Evolutionary conservation across 495 filamentous ascomycete genomes (phyloP).

Genomic region (Neurospora sp.): DNA sequence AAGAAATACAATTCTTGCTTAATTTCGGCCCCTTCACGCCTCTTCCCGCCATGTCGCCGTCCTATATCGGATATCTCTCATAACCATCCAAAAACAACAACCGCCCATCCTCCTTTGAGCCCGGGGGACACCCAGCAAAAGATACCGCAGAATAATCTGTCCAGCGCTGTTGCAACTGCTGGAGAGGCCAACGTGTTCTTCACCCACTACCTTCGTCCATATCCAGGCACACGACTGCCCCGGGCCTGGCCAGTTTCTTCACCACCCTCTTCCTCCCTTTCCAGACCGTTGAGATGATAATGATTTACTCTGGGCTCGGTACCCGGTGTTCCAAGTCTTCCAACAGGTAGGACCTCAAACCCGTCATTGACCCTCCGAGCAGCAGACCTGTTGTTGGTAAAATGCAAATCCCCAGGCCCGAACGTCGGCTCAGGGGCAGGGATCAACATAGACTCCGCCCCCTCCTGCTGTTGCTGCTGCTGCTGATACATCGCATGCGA

Average conservation of each 20-base stretch:
- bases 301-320: background rate
- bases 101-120: background rate
- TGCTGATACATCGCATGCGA: background rate
- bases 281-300: background rate
- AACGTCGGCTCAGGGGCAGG: slow-evolving; percentile 17
- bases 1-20: background rate
- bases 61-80: background rate
- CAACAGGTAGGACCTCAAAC: slow-evolving; percentile 50
- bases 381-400: slow-evolving; percentile 24
- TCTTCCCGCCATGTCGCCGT: background rate
- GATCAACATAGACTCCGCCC: background rate
- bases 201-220: background rate
- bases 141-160: background rate
- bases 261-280: slow-evolving; percentile 2
- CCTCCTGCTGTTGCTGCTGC: background rate
- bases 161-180: background rate
- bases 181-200: background rate
- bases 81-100: background rate
- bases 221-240: background rate
- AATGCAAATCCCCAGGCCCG: slow-evolving; percentile 33
- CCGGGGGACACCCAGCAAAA: background rate
- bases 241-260: slow-evolving; percentile 1
- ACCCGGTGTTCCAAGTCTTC: slow-evolving; percentile 30
- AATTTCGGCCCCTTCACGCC: background rate
- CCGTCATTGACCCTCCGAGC: slow-evolving; percentile 50